phyloP scores from a whole-genome alignment of 768 basidiomycete species.

The Auriscalpium orientale region DNA sequence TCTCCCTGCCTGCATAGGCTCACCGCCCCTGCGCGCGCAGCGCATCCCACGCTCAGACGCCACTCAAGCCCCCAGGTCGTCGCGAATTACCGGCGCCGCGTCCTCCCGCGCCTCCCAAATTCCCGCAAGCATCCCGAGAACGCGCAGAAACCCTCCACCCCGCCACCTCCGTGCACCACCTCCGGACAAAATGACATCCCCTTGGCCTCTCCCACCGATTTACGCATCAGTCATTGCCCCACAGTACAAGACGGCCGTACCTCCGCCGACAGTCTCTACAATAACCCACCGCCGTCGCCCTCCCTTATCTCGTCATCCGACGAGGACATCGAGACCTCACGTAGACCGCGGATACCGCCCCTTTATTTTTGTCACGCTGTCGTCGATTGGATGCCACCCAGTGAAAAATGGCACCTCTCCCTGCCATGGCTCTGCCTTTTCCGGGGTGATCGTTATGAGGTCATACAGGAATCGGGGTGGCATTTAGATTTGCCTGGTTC shows the following conservation, averaged over 20 bases:
- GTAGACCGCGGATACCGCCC: too few species aligned
- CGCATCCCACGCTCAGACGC: slow-evolving; percentile 86
- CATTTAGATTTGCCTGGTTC: too few species aligned
- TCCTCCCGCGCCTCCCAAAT: slow-evolving; percentile 86
- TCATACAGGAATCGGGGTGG: too few species aligned
- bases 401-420: too few species aligned
- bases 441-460: too few species aligned
- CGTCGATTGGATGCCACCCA: too few species aligned
- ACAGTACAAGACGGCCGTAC: slow-evolving; percentile 51
- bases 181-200: slow-evolving; percentile 60
- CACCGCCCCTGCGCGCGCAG: slow-evolving; percentile 31
- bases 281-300: slow-evolving; percentile 27
- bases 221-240: too few species aligned
- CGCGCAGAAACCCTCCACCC: slow-evolving; percentile 55
- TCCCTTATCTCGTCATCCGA: too few species aligned
- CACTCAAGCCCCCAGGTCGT: slow-evolving; percentile 86
- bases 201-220: slow-evolving; percentile 46
- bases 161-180: slow-evolving; percentile 68
- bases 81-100: slow-evolving; percentile 91
- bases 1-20: slow-evolving; percentile 6
- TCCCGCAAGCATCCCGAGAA: slow-evolving; percentile 66
- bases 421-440: too few species aligned
- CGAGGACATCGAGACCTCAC: slow-evolving; percentile 45
- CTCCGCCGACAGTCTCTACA: slow-evolving; percentile 75
- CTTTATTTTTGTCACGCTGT: too few species aligned